Evolutionary conservation across 495 filamentous ascomycete species (phyloP), one percentile per base, ranked within the genome.

Genomic region (Penicillium arizonense): DNA sequence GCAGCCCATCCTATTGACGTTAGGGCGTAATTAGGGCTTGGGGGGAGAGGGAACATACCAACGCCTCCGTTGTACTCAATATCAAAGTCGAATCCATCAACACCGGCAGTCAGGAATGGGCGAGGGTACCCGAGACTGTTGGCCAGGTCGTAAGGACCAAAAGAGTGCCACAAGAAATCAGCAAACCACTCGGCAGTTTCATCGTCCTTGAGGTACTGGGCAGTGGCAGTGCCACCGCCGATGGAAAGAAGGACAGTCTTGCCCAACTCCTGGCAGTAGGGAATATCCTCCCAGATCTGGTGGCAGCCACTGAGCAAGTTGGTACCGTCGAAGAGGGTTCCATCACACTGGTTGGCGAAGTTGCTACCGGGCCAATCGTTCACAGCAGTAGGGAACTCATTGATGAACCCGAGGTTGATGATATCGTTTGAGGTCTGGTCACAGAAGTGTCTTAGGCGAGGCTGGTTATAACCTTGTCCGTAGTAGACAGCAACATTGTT

Each of bases 11-110:
- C 74, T 76, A 61, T 33, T 38, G 53, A 12, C 44, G 41, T 59
- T 63, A 56, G 60, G 52, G n/a, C 16, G 41, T 40, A 21, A 49
- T 10, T 48, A 44, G 1, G 47, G 36, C 33, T 44, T 35, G 12
- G 55, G 44, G 9, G 34, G 44, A n/a, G 49, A 39, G n/a, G 44
- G 47, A 59, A 66, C 72, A 52, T 79, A 76, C 80, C 65, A 70
- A 60, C 39, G 61, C 62, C 28, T 62, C 77, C 57, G 63, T 69
- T 53, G 60, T 70, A 55, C 59, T 88, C 84, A 33, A 86, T 77
- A 70, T 87, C 84, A 56, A 88, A 79, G 57, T 91, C 87, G 52
- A 90, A 90, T 3, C 87, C 87, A 67, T 91, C 87, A 47, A 90
- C 64, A 6, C 80, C 69, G 21, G 80, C 78, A 26, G 75, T 57